Evolutionary conservation across 2,329 filamentous ascomycete genomes (phyloP).

Genomic region (Oidium heveae): DNA sequence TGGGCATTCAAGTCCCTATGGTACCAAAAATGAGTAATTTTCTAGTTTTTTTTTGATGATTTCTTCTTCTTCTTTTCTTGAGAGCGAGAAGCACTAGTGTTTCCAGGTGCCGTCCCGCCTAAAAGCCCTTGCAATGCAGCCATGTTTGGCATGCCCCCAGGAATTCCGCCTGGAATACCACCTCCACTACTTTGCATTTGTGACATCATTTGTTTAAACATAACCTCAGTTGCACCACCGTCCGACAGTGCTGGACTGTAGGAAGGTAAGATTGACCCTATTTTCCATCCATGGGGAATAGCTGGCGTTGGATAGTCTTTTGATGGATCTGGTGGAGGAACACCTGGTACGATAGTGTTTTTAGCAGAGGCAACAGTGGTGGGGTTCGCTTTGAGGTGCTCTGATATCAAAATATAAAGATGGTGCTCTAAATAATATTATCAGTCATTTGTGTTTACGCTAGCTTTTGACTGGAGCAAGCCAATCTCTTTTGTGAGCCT

Average conservation of each 20-base stretch:
- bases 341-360: constrained; percentile 45
- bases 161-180: constrained; percentile 11
- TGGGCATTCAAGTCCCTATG: too few relatives aligned
- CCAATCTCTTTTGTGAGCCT: too few relatives aligned
- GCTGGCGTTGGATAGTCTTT: constrained; percentile 47
- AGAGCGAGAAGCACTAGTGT: constrained; percentile 1
- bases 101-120: constrained; percentile 12
- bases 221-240: constrained; percentile 79
- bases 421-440: constrained; percentile 39
- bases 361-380: constrained; percentile 48
- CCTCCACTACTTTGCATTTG: constrained; percentile 37
- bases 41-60: neutral
- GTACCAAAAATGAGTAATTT: too few relatives aligned
- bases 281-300: constrained; percentile 76
- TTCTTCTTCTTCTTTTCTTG: constrained; percentile 20
- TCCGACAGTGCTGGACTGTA: constrained; percentile 77
- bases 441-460: neutral
- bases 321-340: constrained; percentile 32
- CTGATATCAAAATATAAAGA: constrained; percentile 56
- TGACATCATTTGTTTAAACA: constrained; percentile 90
- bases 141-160: constrained; percentile 16
- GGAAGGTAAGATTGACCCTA: constrained; percentile 59
- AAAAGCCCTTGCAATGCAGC: constrained; percentile 28
- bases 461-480: too few relatives aligned
- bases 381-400: constrained; percentile 53